Conservation (phyloP, 2,329 filamentous ascomycete genomes). For the Tolypocladium ophioglossoides region DNA sequence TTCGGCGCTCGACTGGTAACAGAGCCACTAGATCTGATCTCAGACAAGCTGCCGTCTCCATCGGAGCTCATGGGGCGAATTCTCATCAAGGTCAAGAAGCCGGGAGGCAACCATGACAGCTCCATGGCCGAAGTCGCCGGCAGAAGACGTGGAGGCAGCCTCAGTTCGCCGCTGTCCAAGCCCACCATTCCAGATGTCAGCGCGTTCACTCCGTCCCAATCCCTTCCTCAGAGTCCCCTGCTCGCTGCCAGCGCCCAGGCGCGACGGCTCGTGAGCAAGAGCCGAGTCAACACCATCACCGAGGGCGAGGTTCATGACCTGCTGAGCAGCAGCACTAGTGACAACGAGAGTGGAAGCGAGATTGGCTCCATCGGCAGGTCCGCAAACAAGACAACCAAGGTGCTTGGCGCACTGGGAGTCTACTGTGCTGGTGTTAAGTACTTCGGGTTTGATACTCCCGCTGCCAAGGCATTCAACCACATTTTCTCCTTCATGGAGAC, state of each 20-base stretch:
- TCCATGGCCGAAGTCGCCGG: slow-evolving; percentile 23
- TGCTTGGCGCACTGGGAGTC: slow-evolving; percentile 77
- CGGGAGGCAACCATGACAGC: slow-evolving; percentile 35
- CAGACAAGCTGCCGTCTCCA: slow-evolving; percentile 66
- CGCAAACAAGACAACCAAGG: slow-evolving; percentile 76
- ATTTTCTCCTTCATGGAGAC: slow-evolving; percentile 92
- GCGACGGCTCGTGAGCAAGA: slow-evolving; percentile 38
- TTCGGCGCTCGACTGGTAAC: slow-evolving; percentile 74
- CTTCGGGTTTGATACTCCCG: slow-evolving; percentile 63
- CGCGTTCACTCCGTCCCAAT: slow-evolving; percentile 34
- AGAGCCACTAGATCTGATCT: slow-evolving; percentile 59
- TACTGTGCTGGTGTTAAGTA: slow-evolving; percentile 70
- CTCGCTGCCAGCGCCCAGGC: slow-evolving; percentile 39
- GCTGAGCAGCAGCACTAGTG: slow-evolving; percentile 58
- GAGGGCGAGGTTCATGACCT: slow-evolving; percentile 45
- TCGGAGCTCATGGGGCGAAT: slow-evolving; percentile 76
- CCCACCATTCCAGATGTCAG: slow-evolving; percentile 50
- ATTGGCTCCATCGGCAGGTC: slow-evolving; percentile 45
- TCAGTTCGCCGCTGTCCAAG: slow-evolving; percentile 55
- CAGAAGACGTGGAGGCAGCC: slow-evolving; percentile 53
- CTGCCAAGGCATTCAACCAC: slow-evolving; percentile 84
- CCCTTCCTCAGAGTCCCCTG: slow-evolving; percentile 43
- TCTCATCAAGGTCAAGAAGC: slow-evolving; percentile 89
- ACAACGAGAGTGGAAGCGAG: slow-evolving; percentile 62
- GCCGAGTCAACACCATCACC: slow-evolving; percentile 45